Base-by-base conservation (phyloP, 768 basidiomycete genomes). In the Cyathus striatus region DNA sequence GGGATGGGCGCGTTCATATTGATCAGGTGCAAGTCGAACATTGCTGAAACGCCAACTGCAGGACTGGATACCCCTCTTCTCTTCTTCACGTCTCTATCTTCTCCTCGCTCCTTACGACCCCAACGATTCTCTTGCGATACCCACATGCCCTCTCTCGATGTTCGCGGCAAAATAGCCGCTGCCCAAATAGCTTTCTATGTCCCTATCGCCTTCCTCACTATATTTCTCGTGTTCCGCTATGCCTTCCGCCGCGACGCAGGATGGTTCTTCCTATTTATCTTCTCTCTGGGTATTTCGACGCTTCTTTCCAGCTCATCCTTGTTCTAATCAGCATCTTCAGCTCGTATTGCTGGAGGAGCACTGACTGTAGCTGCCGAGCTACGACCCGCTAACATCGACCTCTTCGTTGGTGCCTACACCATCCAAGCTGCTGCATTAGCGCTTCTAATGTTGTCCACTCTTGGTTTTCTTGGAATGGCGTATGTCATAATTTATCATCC, bases 251-350 rank as follows among this genome's bases (percentile, higher is more conserved):
- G 72, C 33, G 74, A 81, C 57, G 77, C 72, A 23, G 84, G 81
- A 45, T 87, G 81, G 81, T 58, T 85, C n/a, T 75, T 77, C 48
- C 66, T 86, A n/a, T 66, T 76, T 35, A 60, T 82, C 10, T 83
- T 86, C 47, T 71, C 81, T 9, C 47, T 74, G 34, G 59, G 83
- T 82, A 47, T 55, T 78, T 65, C 23, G 10, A 32, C 9, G 25
- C n/a, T 41, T 30, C 39, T 33, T 9, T 33, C 16, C 33, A 22
- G 36, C 34, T 2, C 2, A 12, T 27, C 3, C n/a, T 26, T 46
- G 37, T 24, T 16, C 16, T 49, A 20, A 17, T 42, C 30, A 34
- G 35, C 17, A 30, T 23, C n/a, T 46, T 23, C 41, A 86, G 85
- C 72, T 35, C 75, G 83, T 32, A 65, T 83, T 32, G 62, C 79